phyloP scores from a whole-genome alignment of 371 early-diverging fungal genomes.

The Mucor ambiguus region DNA sequence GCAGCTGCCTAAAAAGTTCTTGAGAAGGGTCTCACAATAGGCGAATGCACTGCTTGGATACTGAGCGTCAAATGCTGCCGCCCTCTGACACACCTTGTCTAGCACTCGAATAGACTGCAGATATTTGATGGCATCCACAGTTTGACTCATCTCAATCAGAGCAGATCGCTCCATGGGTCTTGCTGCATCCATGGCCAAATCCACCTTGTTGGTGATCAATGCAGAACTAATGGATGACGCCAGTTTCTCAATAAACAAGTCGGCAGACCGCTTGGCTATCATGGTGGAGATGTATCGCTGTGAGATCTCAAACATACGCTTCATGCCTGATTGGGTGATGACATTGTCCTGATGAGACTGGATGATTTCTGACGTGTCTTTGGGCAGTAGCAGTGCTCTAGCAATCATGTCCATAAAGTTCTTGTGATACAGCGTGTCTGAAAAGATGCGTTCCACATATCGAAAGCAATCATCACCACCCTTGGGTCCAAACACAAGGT shows the following conservation, averaged over 20 bases:
- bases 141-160: slow-evolving; percentile 29
- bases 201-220: not conserved
- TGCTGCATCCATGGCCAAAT: not conserved
- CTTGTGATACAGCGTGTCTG: slow-evolving; percentile 5
- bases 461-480: not conserved
- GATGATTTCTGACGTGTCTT: slow-evolving; percentile 25
- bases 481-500: slow-evolving; percentile 8
- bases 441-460: slow-evolving; percentile 5
- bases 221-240: slow-evolving; percentile 9
- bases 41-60: slow-evolving; percentile 14
- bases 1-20: slow-evolving; percentile 42
- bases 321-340: slow-evolving; percentile 15
- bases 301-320: slow-evolving; percentile 18
- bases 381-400: slow-evolving; percentile 30
- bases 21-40: slow-evolving; percentile 44
- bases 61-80: not conserved
- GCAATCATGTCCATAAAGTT: slow-evolving; percentile 21
- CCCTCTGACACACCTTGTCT: slow-evolving; percentile 25
- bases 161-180: slow-evolving; percentile 4
- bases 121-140: slow-evolving; percentile 29
- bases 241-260: slow-evolving; percentile 15
- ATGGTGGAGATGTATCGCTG: slow-evolving; percentile 19
- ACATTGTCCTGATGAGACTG: slow-evolving; percentile 29
- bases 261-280: slow-evolving; percentile 5
- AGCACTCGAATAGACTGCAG: slow-evolving; percentile 31